These are phyloP conservation scores for Saccharum officinarum DNA, from an alignment of 176 grass and related monocot genomes.

Conservation along the genomic window DNA sequence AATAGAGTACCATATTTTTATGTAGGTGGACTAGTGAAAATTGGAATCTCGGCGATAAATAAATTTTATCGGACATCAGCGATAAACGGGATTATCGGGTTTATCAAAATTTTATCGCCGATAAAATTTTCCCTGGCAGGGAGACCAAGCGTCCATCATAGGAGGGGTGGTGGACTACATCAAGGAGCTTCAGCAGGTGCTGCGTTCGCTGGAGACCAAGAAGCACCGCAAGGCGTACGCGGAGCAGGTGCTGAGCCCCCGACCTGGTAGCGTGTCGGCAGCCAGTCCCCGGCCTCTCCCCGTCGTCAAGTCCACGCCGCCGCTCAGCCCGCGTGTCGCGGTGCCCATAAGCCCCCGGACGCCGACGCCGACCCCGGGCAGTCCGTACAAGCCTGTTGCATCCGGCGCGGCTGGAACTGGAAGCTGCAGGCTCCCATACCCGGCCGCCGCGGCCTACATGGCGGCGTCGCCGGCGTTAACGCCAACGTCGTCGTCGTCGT, in stretches of 20 bases:
- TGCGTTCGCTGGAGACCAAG: constrained; percentile 75
- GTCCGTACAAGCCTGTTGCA: constrained; percentile 50
- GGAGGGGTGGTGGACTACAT: constrained; percentile 90
- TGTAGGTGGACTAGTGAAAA: too few species aligned
- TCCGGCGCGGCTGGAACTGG: background rate
- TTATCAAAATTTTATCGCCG: too few species aligned
- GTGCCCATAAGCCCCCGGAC: constrained; percentile 69
- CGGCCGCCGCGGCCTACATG: constrained; percentile 29
- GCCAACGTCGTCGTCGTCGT: constrained; percentile 24
- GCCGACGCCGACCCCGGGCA: constrained; percentile 48
- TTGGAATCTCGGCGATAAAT: too few species aligned
- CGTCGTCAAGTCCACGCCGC: constrained; percentile 32
- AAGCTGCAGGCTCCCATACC: background rate
- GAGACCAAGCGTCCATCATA: constrained; percentile 84
- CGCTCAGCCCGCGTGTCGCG: constrained; percentile 56
- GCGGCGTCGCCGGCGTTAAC: constrained; percentile 27
- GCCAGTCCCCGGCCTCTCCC: constrained; percentile 29
- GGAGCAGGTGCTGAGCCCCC: constrained; percentile 64
- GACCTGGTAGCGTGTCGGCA: constrained; percentile 29
- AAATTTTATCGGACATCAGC: too few species aligned
- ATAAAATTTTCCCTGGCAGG: too few species aligned
- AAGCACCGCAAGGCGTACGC: constrained; percentile 68
- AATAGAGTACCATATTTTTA: too few species aligned
- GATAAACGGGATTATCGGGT: too few species aligned
- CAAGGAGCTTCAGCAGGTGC: constrained; percentile 77